Percentiles rank a stretch among this genome's conserved stretches.
Evolutionary conservation across 2,329 filamentous ascomycete genomes (phyloP).

Genomic region (Diplodia seriata): DNA sequence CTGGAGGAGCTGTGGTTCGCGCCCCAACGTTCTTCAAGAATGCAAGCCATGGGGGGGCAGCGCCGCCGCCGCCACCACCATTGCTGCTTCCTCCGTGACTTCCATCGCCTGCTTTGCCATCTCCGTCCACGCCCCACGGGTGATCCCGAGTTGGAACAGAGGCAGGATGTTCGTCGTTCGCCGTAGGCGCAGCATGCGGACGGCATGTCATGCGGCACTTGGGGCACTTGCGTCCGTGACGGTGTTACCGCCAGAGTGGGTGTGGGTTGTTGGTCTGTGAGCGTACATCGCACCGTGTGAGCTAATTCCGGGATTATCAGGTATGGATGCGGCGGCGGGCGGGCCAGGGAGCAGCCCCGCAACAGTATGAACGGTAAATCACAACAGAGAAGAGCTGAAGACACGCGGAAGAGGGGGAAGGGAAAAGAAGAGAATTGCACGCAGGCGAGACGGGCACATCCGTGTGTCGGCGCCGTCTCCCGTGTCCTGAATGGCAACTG

Average conservation of each 20-base stretch:
- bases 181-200: not conserved
- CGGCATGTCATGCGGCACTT: conserved; percentile 1
- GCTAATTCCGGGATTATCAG: conserved; percentile 2
- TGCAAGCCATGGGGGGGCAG: not conserved
- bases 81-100: too few relatives aligned
- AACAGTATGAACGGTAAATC: not conserved
- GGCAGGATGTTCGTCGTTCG: not conserved
- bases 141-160: conserved; percentile 11
- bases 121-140: conserved; percentile 11
- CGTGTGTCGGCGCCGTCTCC: not conserved
- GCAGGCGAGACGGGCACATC: not conserved
- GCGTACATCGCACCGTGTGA: not conserved
- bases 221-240: not conserved
- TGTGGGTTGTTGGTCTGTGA: conserved; percentile 1
- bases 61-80: not conserved
- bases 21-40: not conserved
- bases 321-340: conserved; percentile 3
- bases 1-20: not conserved
- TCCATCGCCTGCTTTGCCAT: not conserved
- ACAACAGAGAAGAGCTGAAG: not conserved
- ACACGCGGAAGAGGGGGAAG: not conserved
- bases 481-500: not conserved
- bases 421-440: not conserved
- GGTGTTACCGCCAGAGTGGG: not conserved
- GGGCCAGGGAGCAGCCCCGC: conserved; percentile 3